phyloP scores from a whole-genome alignment of 345 rosid species.

The Gossypium stocksii region DNA sequence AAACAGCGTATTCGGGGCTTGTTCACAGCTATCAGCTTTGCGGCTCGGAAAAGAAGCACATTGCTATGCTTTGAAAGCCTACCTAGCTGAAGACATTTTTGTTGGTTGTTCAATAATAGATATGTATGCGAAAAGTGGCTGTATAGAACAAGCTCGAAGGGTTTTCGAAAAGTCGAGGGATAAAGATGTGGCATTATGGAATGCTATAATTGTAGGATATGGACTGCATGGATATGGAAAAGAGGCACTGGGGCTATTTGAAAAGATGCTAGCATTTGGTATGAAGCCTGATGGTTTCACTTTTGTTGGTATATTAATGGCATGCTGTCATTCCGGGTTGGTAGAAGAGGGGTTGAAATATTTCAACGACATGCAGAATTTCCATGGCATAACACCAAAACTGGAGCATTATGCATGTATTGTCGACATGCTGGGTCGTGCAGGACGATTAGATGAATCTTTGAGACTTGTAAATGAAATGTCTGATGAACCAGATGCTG shows the following conservation, averaged over 20 bases:
- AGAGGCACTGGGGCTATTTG: conserved; percentile 49
- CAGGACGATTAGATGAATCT: conserved; percentile 52
- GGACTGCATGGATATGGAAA: conserved; percentile 55
- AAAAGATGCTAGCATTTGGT: conserved; percentile 49
- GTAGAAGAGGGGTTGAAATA: conserved; percentile 52
- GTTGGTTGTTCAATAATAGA: conserved; percentile 55
- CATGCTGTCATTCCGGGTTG: conserved; percentile 54
- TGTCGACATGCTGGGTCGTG: conserved; percentile 69
- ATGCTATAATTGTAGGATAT: conserved; percentile 59
- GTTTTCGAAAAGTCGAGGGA: conserved; percentile 37
- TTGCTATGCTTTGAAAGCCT: conserved; percentile 44
- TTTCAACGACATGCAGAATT: conserved; percentile 40
- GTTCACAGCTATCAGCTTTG: conserved; percentile 54
- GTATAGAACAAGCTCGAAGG: conserved; percentile 33
- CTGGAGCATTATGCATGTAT: conserved; percentile 70
- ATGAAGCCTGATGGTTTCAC: conserved; percentile 50
- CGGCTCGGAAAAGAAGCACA: conserved; percentile 57
- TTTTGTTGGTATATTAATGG: conserved; percentile 52
- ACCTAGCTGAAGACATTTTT: conserved; percentile 27
- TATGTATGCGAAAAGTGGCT: conserved; percentile 66
- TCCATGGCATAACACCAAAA: conserved; percentile 36
- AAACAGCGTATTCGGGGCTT: conserved; percentile 40
- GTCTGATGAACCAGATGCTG: conserved; percentile 54
- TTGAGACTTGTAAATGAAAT: conserved; percentile 40
- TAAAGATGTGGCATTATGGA: conserved; percentile 47